These are phyloP conservation scores for Capsicum chinense DNA, from an alignment of 257 asterid genomes.

Conservation along the genomic window DNA sequence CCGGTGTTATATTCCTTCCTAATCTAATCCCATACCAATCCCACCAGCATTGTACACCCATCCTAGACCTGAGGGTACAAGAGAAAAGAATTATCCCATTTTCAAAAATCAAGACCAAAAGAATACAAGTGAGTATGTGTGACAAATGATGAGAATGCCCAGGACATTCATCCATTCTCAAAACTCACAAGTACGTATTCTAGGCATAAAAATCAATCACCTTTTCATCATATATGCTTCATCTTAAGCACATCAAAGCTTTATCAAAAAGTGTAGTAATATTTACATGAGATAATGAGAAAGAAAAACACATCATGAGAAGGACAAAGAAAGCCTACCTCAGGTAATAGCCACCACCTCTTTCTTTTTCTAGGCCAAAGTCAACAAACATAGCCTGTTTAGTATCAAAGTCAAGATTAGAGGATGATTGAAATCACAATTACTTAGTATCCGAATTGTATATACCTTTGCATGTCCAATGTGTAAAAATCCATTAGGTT, in stretches of 20 bases:
- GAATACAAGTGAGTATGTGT: background rate
- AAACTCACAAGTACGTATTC: background rate
- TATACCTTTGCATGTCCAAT: conserved; percentile 97
- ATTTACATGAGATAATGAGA: conserved; percentile 13
- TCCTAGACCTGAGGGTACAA: background rate
- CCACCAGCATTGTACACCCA: background rate
- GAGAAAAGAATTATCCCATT: background rate
- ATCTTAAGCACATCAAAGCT: background rate
- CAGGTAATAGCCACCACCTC: conserved; percentile 91
- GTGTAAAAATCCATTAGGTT: conserved; percentile 96
- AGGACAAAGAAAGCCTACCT: conserved; percentile 55
- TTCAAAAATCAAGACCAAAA: background rate
- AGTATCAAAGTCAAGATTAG: conserved; percentile 18
- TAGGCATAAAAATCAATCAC: background rate
- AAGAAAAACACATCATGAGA: background rate
- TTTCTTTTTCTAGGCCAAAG: conserved; percentile 93
- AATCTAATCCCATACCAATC: background rate
- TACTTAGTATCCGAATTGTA: conserved; percentile 20
- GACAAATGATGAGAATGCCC: background rate
- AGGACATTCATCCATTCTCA: background rate
- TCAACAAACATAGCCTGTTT: conserved; percentile 98
- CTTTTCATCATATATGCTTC: background rate
- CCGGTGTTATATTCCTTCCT: background rate
- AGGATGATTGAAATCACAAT: conserved; percentile 25
- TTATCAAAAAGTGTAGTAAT: background rate